These are phyloP conservation scores for Pulicaria dysenterica DNA, from an alignment of 129 eudicot genomes.

Conservation along the genomic window DNA sequence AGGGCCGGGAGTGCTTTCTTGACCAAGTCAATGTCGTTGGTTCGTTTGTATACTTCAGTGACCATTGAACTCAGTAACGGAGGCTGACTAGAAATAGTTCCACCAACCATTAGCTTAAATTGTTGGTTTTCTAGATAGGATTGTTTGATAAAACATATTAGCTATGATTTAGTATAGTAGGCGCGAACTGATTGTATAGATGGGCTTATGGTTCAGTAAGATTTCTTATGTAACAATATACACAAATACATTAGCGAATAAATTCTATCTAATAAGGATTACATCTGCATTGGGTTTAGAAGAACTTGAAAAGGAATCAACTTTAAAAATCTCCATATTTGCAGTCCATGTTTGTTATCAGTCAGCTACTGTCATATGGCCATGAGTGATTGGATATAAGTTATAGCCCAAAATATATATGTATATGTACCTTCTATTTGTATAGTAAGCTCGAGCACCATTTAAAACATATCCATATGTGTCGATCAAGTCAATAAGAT, in stretches of 20 bases:
- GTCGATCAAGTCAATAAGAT: conserved; percentile 67
- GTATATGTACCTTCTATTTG: conserved; percentile 68
- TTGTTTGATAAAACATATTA: too few species aligned
- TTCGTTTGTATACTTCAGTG: conserved; percentile 61
- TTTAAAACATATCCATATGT: conserved; percentile 81
- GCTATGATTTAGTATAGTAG: too few species aligned
- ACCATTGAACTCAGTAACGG: conserved; percentile 91
- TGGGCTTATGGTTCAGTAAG: too few species aligned
- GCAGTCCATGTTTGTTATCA: not conserved
- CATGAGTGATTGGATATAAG: not conserved
- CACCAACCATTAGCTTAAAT: conserved; percentile 11
- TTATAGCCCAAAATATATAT: not conserved
- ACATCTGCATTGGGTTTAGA: too few species aligned
- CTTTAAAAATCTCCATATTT: not conserved
- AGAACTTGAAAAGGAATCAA: too few species aligned
- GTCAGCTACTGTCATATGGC: too few species aligned
- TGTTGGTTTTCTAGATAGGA: not conserved
- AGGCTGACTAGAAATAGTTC: conserved; percentile 69
- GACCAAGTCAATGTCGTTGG: conserved; percentile 62
- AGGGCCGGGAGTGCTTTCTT: conserved; percentile 71
- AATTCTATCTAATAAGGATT: too few species aligned
- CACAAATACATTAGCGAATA: too few species aligned
- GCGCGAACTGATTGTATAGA: too few species aligned
- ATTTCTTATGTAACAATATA: too few species aligned
- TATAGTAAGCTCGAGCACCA: conserved; percentile 91